Evolutionary conservation across 371 early-diverging fungal genomes (phyloP).

Genomic region (Actinomortierella wolfii): DNA sequence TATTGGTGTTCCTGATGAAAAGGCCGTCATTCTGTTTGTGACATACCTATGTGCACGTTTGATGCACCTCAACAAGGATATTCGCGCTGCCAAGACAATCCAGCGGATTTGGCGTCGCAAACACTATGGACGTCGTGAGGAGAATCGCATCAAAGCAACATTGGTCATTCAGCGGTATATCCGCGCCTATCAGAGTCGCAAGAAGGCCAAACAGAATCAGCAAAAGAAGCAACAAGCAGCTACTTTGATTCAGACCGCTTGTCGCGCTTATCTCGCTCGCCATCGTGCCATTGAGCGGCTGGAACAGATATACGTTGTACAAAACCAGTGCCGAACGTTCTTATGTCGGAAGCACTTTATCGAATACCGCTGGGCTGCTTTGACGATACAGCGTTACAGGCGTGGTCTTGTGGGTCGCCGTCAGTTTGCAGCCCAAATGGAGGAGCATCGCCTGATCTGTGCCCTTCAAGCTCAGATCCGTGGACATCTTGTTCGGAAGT

Average conservation of each 20-base stretch:
- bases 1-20: constrained; percentile 47
- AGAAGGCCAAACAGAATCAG: neutral
- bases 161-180: constrained; percentile 29
- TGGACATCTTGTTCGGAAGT: constrained; percentile 21
- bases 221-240: constrained; percentile 17
- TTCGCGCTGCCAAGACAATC: constrained; percentile 46
- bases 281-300: constrained; percentile 13
- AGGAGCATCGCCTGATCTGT: constrained; percentile 5
- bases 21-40: constrained; percentile 47
- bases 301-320: constrained; percentile 15
- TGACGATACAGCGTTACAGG: constrained; percentile 20
- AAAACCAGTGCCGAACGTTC: constrained; percentile 16
- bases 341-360: constrained; percentile 22
- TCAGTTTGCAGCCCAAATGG: constrained; percentile 3
- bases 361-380: constrained; percentile 26
- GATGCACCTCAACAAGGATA: constrained; percentile 45
- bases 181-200: constrained; percentile 14
- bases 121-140: constrained; percentile 31
- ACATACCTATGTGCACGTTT: constrained; percentile 45
- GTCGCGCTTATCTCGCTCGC: constrained; percentile 29
- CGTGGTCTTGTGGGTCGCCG: constrained; percentile 25
- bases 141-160: constrained; percentile 25
- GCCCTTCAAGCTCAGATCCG: constrained; percentile 36
- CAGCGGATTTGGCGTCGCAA: constrained; percentile 47
- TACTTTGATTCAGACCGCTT: constrained; percentile 31